Evolutionary conservation across 805 yeast genomes (phyloP), one percentile per base, ranked within the genome.

Genomic region (Starmerella bombi): DNA sequence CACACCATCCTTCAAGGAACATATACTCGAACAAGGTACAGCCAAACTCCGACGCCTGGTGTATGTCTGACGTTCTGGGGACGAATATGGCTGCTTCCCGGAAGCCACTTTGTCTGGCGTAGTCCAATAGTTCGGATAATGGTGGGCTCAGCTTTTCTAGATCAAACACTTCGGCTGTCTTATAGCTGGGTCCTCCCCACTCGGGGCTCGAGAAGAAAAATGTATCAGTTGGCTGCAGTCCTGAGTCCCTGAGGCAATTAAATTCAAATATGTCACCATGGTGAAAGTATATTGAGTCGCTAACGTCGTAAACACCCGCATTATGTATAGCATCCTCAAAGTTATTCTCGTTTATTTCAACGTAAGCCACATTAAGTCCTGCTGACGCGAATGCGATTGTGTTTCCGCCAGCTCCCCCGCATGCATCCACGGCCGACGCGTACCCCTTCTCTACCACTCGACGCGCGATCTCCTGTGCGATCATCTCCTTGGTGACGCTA

Each of bases 351-450:
- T 56, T 49, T 15, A 47, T 36, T 7, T 61, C 65, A 15, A 57
- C 49, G 35, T 43, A 49, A 3, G 46, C 42, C 3, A 52, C 58
- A 5, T 38, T 36, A 28, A 48, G 28, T n/a, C 58, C 81, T 6
- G 25, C 55, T 47, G 40, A 64, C 52, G 36, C 86, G 57, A 85
- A 72, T 50, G 82, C 93, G 18, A 82, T 78, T 1, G 80, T 63
- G 53, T 83, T 83, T 0, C 94, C 94, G 1, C 93, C 94, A 1
- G 85, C 94, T 0, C 94, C 94, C 48, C 88, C 76, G 51, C 82
- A 81, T 2, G 80, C 67, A 53, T 84, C 94, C 12, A 79, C 56
- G 0, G 76, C 55, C 1, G 41, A 21, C 1, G 14, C 60, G 3
- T 36, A 41, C 3, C 41, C 39, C 3, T 37, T 34, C 1, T 57